Base-by-base conservation (phyloP, 83 land plant species). In the Larix sibirica region DNA sequence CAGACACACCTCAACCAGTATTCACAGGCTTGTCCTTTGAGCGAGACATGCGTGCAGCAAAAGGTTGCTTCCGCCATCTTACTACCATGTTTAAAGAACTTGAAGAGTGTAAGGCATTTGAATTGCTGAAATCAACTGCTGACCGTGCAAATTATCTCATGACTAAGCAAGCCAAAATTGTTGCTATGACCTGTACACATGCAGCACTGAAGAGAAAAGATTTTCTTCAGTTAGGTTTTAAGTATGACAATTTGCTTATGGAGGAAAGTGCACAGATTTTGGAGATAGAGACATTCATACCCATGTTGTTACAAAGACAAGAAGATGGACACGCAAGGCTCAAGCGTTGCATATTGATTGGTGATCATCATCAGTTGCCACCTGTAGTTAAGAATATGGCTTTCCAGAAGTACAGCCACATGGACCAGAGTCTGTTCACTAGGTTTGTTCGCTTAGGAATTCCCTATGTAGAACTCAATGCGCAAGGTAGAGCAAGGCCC, bases 341-440 rank as follows among this genome's bases (percentile, higher is more conserved):
- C 6, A 98, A 98, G 85, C 90, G 99, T 21, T 96, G 97, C 83
- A 98, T 98, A 79, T 82, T 98, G 82, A 98, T 98, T 81, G 99
- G 99, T 84, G 99, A 98, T 85, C 99, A 98, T 82, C 99, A 98
- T 82, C 99, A 98, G 86, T 83, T 98, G 78, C 99, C 99, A 79
- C 99, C 99, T 26, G 99, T 98, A 67, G 99, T 98, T 28, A 98
- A 98, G 84, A 98, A 98, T 82, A 91, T 98, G 94, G 99, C 99
- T 81, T 98, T 96, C 80, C 97, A 98, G 65, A 98, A 98, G 75
- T 98, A 96, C 78, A 98, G 99, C 80, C 99, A 98, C 79, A 93
- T 98, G 99, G 99, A 98, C 83, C 99, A 98, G 81, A 96, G 98
- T 82, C 82, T 98, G 56, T 98, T 98, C 75, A 96, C 99, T 61